Percentiles rank a stretch among this genome's conserved stretches.
These are phyloP conservation scores for Nakaseomyces uthaithaninus DNA, from an alignment of 1,139 yeast genomes.

Conservation along the genomic window DNA sequence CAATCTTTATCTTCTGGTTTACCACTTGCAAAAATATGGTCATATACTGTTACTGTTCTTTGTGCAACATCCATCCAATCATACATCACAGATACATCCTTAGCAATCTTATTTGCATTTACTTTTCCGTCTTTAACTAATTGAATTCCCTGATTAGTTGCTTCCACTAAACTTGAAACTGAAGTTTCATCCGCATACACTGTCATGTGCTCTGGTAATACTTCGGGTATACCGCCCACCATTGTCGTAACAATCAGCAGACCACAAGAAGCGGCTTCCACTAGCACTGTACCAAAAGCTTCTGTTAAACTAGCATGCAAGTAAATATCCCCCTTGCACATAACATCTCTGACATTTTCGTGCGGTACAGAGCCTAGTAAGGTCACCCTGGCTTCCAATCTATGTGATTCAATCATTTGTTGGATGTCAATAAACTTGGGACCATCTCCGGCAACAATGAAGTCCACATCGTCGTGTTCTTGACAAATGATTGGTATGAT, in stretches of 20 bases:
- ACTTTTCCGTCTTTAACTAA: conserved; percentile 49
- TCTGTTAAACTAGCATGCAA: conserved; percentile 92
- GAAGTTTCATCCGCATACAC: conserved; percentile 75
- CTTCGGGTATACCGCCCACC: conserved; percentile 98
- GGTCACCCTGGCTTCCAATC: conserved; percentile 80
- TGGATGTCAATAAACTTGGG: conserved; percentile 90
- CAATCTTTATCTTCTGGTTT: conserved; percentile 41
- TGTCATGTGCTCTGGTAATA: conserved; percentile 87
- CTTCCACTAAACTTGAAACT: conserved; percentile 68
- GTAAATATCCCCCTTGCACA: conserved; percentile 91
- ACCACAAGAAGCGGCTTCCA: conserved; percentile 97
- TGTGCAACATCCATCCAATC: conserved; percentile 87
- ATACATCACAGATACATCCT: conserved; percentile 72
- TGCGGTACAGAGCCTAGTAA: conserved; percentile 83
- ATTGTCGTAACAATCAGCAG: conserved; percentile 86
- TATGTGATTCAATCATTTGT: conserved; percentile 85
- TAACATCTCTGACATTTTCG: conserved; percentile 85
- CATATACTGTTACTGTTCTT: conserved; percentile 78
- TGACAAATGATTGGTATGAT: conserved; percentile 78
- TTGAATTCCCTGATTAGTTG: conserved; percentile 58
- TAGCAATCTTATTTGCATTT: conserved; percentile 71
- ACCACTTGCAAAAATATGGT: conserved; percentile 34
- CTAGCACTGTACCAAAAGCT: conserved; percentile 95
- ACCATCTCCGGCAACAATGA: conserved; percentile 92
- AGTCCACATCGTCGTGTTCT: conserved; percentile 55